Base-by-base conservation (phyloP, 805 yeast genomes). In the Suhomyces sp. region DNA sequence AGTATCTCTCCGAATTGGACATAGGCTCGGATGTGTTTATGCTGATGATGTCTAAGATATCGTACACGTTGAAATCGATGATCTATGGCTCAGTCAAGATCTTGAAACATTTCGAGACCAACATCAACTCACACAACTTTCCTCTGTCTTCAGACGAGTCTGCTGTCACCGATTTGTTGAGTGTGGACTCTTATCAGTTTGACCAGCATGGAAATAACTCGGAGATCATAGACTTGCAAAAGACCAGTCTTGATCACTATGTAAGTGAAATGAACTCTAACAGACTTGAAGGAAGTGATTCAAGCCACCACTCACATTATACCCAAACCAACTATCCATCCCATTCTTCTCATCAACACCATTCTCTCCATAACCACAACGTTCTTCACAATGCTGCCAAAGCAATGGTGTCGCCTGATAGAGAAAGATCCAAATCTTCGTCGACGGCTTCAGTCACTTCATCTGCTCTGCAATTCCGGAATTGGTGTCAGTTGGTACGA, bases 1-100 rank as follows among this genome's bases (percentile, higher is more conserved):
- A 63, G 45, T 66, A 68, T 2, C 55, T 73, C 33, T 63, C 73
- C 3, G 68, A 66, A 44, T 59, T 62, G 21, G 57, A 63, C 8
- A 54, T 56, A 2, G 64, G 66, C 12, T 45, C 47, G 10, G 53
- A 43, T 1, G 49, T 56, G 3, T 74, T 70, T 47, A 43, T 54
- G 3, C 49, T 48, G 3, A 15, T 72, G 13, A 68, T 74, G 63
- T 47, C 41, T 25, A 53, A 56, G 41, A 53, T 74, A 39, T 51
- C 65, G 2, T n/a, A 49, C 7, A 59, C 59, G 2, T 57, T 74
- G 33, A 68, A 65, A 46, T 45, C 55, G 13, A 61, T 69, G 65
- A 52, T 66, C 2, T 64, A 56, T 44, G 67, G 64, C 13, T 57
- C 66, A 2, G 58, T 64, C 13, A 65, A 60, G 44, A 54, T 67